Evolutionary conservation across 2,329 filamentous ascomycete genomes (phyloP).

Genomic region (Colletotrichum musicola): DNA sequence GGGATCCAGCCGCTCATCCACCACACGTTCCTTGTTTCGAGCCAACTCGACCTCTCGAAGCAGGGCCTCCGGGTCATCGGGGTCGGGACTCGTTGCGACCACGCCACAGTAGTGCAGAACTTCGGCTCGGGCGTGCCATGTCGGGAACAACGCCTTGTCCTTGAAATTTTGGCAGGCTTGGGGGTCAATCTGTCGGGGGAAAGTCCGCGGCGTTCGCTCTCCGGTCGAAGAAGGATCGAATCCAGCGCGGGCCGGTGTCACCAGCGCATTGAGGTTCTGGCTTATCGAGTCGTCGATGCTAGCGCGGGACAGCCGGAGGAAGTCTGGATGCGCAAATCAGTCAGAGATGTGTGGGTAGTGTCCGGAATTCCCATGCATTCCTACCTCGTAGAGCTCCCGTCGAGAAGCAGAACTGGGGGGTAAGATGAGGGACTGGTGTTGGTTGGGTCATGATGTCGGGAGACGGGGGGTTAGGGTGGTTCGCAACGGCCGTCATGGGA

Average conservation of each 20-base stretch:
- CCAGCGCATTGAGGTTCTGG: constrained; percentile 90
- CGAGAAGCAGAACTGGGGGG: constrained; percentile 84
- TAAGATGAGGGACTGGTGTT: constrained; percentile 66
- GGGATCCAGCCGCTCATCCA: constrained; percentile 92
- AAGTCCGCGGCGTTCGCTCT: constrained; percentile 65
- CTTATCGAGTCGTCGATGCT: constrained; percentile 93
- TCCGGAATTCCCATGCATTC: not conserved
- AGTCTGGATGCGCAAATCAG: constrained; percentile 71
- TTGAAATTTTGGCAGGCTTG: constrained; percentile 79
- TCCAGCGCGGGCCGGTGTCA: constrained; percentile 77
- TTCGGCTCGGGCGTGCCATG: constrained; percentile 86
- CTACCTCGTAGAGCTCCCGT: constrained; percentile 76
- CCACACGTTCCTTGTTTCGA: constrained; percentile 76
- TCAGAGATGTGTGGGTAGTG: not conserved
- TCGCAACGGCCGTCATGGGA: constrained; percentile 53
- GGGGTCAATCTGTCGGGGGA: constrained; percentile 68
- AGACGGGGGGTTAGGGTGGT: constrained; percentile 45
- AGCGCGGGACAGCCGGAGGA: constrained; percentile 85
- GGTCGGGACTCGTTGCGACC: constrained; percentile 89
- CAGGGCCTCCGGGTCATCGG: constrained; percentile 83
- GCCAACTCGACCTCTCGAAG: constrained; percentile 78
- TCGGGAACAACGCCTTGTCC: constrained; percentile 83
- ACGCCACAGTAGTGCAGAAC: constrained; percentile 90
- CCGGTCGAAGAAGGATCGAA: constrained; percentile 88
- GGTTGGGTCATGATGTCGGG: constrained; percentile 60